Base-by-base conservation (phyloP, 2,329 filamentous ascomycete genomes). In the Ramularia collo-cygni region DNA sequence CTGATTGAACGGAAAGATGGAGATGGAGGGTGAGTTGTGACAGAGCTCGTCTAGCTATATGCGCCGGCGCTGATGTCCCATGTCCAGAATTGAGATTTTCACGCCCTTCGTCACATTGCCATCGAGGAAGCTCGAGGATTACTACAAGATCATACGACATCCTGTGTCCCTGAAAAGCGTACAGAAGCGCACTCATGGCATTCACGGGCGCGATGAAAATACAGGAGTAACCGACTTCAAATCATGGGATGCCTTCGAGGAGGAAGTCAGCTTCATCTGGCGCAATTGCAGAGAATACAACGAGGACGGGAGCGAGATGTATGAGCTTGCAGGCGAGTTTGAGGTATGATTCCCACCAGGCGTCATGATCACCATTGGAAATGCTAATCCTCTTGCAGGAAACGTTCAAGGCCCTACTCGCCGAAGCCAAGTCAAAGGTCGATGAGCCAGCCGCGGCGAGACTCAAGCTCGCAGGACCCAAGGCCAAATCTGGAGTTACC, bases 281-380 rank as follows among this genome's bases (percentile, higher is more conserved):
- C 75, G 74, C 35, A 95, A 95, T 62, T 87, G 88, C 0, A 83
- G 80, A 55, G 82, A 82, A 43, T 95, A 90, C 69, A 95, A 95
- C 52, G 86, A 95, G 61, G 88, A 95, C 57, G 85, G 83, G 3
- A 95, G 89, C 56, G 83, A 87, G 12, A 89, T 95, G 37, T 86
- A 81, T 48, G 71, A 76, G 15, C 70, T 92, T 45, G 86, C 87
- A 1, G 76, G 80, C 35, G 80, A 92, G 44, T 75, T 95, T 5
- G 81, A 93, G 76, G 85, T 86, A 67, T 37, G 63, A 52, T 24
- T 12, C 2, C 19, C 14, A n/a, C 30, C n/a, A n/a, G n/a, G n/a
- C n/a, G 13, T 6, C 26, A 33, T 8, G n/a, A n/a, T 30, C 15
- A n/a, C n/a, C 14, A 31, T 31, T 14, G 28, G 8, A 15, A 16